These are phyloP conservation scores for Isatis tinctoria DNA, from an alignment of 345 rosid species.

Conservation along the genomic window DNA sequence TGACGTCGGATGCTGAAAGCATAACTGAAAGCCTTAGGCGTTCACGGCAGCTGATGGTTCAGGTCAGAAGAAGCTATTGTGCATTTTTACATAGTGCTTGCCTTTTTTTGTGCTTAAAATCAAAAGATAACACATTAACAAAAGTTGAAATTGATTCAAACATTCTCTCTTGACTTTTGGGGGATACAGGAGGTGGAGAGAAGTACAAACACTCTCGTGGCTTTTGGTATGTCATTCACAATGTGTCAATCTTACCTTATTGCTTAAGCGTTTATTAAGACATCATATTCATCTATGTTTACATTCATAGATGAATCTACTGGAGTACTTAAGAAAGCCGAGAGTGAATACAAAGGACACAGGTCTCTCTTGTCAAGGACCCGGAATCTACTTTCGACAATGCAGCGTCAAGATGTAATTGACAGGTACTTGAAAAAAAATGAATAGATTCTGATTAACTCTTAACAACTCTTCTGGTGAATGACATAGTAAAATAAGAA, in stretches of 20 bases:
- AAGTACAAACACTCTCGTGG: constrained; percentile 71
- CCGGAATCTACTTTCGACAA: constrained; percentile 75
- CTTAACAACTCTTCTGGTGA: background rate
- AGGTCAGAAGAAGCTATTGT: constrained; percentile 43
- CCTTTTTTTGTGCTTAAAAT: background rate
- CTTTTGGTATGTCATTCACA: constrained; percentile 60
- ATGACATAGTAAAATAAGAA: background rate
- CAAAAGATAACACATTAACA: background rate
- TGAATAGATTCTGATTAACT: background rate
- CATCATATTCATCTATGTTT: background rate
- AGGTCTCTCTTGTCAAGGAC: constrained; percentile 78
- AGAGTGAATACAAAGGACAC: constrained; percentile 94
- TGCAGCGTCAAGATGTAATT: constrained; percentile 87
- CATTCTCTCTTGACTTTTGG: background rate
- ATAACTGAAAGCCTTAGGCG: constrained; percentile 97
- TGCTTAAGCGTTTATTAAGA: too few species aligned
- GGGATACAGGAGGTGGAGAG: constrained; percentile 86
- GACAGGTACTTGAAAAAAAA: constrained; percentile 51
- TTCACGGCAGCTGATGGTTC: constrained; percentile 92
- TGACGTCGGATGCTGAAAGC: constrained; percentile 95
- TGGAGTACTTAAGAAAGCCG: constrained; percentile 72
- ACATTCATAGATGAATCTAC: constrained; percentile 72
- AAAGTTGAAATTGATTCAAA: background rate
- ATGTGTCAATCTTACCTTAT: background rate
- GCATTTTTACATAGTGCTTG: background rate